These are phyloP conservation scores for Glycine tomentella DNA, from an alignment of 306 rosid genomes.

Conservation along the genomic window DNA sequence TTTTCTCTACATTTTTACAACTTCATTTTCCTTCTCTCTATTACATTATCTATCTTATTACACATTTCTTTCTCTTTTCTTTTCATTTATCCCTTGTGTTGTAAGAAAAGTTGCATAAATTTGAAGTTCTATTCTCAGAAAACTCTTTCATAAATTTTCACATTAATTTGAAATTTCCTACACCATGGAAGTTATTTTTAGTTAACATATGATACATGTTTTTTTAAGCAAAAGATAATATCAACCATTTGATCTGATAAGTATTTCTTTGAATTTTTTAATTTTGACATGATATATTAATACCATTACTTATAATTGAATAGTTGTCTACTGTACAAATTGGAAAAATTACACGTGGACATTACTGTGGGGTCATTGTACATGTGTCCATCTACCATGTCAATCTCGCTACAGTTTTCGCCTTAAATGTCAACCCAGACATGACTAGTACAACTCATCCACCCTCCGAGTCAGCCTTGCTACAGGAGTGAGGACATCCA, in stretches of 20 bases:
- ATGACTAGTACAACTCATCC: too few relatives aligned
- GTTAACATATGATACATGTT: neutral
- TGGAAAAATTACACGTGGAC: too few relatives aligned
- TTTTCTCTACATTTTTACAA: neutral
- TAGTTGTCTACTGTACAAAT: too few relatives aligned
- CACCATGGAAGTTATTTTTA: neutral
- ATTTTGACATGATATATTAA: neutral
- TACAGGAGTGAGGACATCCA: too few relatives aligned
- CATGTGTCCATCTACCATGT: too few relatives aligned
- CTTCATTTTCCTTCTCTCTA: neutral
- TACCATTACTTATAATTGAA: neutral
- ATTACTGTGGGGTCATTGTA: too few relatives aligned
- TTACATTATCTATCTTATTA: neutral
- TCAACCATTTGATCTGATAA: neutral
- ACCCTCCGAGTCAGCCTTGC: too few relatives aligned
- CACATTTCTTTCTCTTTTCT: neutral
- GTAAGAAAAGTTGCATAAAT: neutral
- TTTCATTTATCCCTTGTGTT: neutral
- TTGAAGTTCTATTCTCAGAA: neutral
- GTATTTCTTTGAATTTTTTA: neutral
- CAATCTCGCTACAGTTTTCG: too few relatives aligned
- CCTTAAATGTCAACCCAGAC: too few relatives aligned
- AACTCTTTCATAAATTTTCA: neutral
- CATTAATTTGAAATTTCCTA: neutral
- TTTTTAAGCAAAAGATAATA: conserved; percentile 19